phyloP scores from a whole-genome alignment of 768 basidiomycete genomes.

The Leccinum incarnatum region DNA sequence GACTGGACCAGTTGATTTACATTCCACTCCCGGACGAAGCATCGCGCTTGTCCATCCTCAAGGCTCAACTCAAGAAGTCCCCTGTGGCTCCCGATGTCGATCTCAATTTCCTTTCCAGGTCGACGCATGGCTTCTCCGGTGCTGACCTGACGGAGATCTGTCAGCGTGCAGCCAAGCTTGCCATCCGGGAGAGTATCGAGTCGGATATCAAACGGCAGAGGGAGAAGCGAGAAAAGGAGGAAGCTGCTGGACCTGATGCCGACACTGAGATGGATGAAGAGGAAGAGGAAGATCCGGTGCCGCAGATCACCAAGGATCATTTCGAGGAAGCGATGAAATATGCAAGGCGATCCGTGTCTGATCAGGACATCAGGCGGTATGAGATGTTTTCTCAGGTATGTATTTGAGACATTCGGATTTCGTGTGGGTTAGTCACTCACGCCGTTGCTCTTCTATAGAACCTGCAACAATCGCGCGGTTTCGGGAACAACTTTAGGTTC shows the following conservation, averaged over 20 bases:
- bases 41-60: constrained; percentile 88
- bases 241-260: constrained; percentile 56
- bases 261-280: constrained; percentile 72
- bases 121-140: constrained; percentile 97
- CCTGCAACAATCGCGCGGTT: constrained; percentile 84
- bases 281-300: constrained; percentile 84
- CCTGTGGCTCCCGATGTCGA: constrained; percentile 83
- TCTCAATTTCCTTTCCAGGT: constrained; percentile 82
- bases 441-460: constrained; percentile 42
- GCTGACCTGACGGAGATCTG: constrained; percentile 99
- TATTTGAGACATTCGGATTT: constrained; percentile 1
- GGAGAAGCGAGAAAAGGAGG: constrained; percentile 80
- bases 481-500: constrained; percentile 98
- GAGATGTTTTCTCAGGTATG: constrained; percentile 94
- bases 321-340: constrained; percentile 99
- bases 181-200: constrained; percentile 94
- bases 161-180: constrained; percentile 95
- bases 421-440: neutral
- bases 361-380: constrained; percentile 94
- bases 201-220: constrained; percentile 78
- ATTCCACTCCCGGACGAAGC: constrained; percentile 96
- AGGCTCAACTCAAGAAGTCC: constrained; percentile 87
- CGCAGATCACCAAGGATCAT: constrained; percentile 85
- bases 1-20: constrained; percentile 98
- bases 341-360: constrained; percentile 94